These are phyloP conservation scores for Artemisia tridentata DNA, from an alignment of 129 eudicot genomes.

Conservation along the genomic window DNA sequence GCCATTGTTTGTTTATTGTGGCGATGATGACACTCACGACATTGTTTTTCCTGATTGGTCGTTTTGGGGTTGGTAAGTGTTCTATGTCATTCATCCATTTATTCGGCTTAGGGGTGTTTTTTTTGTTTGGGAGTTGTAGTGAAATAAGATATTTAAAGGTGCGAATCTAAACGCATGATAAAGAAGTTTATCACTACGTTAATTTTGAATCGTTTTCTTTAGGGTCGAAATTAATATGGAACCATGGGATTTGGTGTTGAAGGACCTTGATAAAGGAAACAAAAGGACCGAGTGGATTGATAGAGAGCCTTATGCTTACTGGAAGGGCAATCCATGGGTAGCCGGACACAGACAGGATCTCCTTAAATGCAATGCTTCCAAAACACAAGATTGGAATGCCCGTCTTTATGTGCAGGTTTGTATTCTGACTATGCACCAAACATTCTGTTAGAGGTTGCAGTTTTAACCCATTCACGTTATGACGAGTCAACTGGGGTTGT, in stretches of 20 bases:
- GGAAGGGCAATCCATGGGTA: constrained; percentile 86
- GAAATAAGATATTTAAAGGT: no score
- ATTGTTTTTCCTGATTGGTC: constrained; percentile 94
- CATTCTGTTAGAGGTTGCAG: no score
- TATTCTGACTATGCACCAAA: background rate
- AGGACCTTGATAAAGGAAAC: constrained; percentile 63
- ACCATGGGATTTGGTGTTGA: constrained; percentile 70
- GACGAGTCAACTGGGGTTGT: no score
- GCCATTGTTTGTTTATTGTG: constrained; percentile 80
- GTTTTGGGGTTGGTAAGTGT: constrained; percentile 90
- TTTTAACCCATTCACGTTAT: background rate
- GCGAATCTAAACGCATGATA: background rate
- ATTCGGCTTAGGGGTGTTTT: no score
- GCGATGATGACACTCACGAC: constrained; percentile 52
- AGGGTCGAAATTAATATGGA: constrained; percentile 84
- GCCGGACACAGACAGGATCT: constrained; percentile 71
- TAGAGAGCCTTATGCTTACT: constrained; percentile 85
- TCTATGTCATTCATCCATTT: background rate
- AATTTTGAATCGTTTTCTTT: background rate
- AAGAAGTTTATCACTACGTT: background rate
- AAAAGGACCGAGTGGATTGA: constrained; percentile 52
- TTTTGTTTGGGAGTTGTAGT: no score
- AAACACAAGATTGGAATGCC: constrained; percentile 75
- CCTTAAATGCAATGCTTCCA: constrained; percentile 70
- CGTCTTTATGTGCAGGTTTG: constrained; percentile 62